A percentile compares a stretch with the other conserved stretches of the same genome.
Conservation (phyloP, 139 green algal genomes). For the Medakamo hakoo region DNA sequence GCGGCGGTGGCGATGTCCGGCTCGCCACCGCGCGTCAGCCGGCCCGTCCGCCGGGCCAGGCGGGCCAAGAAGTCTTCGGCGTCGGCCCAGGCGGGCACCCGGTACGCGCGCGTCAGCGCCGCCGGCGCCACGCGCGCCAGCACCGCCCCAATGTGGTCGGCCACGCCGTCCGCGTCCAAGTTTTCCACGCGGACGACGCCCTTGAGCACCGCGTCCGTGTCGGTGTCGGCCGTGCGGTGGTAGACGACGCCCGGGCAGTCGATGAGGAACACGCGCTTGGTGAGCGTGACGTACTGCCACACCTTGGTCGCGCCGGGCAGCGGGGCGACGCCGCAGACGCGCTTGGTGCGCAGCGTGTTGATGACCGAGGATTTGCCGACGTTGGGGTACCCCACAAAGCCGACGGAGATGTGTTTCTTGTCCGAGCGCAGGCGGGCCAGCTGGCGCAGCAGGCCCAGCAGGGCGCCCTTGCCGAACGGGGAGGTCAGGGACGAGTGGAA, state of each 20-base stretch:
- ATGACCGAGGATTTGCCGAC: slow-evolving; percentile 98
- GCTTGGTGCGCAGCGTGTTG: slow-evolving; percentile 93
- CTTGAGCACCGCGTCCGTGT: slow-evolving; percentile 87
- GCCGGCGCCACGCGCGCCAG: slow-evolving; percentile 65
- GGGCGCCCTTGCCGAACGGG: slow-evolving; percentile 91
- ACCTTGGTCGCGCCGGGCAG: slow-evolving; percentile 97
- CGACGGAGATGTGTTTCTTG: slow-evolving; percentile 91
- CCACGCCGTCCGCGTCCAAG: slow-evolving; percentile 19
- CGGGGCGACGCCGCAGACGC: slow-evolving; percentile 90
- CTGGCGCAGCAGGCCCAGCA: slow-evolving; percentile 68
- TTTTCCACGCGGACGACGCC: slow-evolving; percentile 87
- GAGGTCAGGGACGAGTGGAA: slow-evolving; percentile 95
- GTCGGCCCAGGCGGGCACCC: slow-evolving; percentile 64
- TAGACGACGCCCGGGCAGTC: slow-evolving; percentile 97
- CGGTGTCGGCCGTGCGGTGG: slow-evolving; percentile 59
- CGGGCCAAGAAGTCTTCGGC: slow-evolving; percentile 83
- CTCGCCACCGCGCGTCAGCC: slow-evolving; percentile 73
- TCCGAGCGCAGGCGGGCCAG: slow-evolving; percentile 77
- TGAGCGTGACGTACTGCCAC: slow-evolving; percentile 99
- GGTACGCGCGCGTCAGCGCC: slow-evolving; percentile 76
- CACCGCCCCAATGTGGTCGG: slow-evolving; percentile 59
- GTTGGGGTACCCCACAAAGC: slow-evolving; percentile 98
- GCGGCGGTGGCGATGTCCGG: slow-evolving; percentile 87
- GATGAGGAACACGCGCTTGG: slow-evolving; percentile 98
- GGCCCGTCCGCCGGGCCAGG: slow-evolving; percentile 49